A percentile compares a stretch with the other conserved stretches of the same genome.
These are phyloP conservation scores for Fusarium solani-melongenae DNA, from an alignment of 2,329 filamentous ascomycete genomes.

Conservation along the genomic window DNA sequence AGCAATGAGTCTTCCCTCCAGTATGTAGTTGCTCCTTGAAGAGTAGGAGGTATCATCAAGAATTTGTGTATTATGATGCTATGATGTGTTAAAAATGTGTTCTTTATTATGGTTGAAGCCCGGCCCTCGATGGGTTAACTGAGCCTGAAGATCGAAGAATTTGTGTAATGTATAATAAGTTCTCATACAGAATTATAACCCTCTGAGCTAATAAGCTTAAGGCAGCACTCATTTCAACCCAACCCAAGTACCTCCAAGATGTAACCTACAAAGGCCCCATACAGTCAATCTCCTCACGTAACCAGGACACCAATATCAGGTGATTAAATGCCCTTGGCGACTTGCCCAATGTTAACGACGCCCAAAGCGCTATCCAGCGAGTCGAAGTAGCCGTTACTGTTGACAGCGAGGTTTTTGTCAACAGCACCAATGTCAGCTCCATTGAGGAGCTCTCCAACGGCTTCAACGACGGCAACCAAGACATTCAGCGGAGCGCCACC, in stretches of 20 bases:
- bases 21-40: background rate
- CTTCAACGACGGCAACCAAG: constrained; percentile 10
- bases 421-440: constrained; percentile 6
- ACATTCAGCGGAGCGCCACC: constrained; percentile 7
- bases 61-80: background rate
- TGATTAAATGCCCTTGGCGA: background rate
- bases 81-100: too few relatives aligned
- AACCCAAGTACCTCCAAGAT: background rate
- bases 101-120: too few relatives aligned
- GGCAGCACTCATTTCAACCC: background rate
- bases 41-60: background rate
- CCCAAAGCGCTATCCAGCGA: constrained; percentile 4
- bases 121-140: too few relatives aligned
- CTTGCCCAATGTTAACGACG: constrained; percentile 1
- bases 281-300: background rate
- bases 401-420: constrained; percentile 5
- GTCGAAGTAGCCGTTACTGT: constrained; percentile 13
- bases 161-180: background rate
- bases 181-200: background rate
- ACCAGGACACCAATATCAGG: background rate
- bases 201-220: background rate
- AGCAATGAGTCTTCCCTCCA: background rate
- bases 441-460: constrained; percentile 4
- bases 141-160: too few relatives aligned
- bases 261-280: background rate